Base-by-base conservation (phyloP, 2,329 filamentous ascomycete species). In the Trichothecium roseum region DNA sequence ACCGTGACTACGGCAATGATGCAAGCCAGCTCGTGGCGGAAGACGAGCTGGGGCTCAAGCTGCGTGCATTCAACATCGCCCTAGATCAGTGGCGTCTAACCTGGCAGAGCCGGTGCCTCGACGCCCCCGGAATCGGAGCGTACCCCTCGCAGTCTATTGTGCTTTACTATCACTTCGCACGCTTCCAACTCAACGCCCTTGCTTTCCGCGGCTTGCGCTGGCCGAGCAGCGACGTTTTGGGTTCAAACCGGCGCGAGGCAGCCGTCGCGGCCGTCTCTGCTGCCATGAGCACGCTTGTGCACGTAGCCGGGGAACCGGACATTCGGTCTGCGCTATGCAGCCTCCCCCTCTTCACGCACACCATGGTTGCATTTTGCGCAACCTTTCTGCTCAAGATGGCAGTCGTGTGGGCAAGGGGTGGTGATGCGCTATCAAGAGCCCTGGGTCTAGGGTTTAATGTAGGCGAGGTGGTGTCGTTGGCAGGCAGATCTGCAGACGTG, bases 351-450 rank as follows among this genome's bases (percentile, higher is more conserved):
- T 60, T 57, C 37, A 44, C 56, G 2, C 53, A 59, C 37, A 58
- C 53, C 22, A 59, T 60, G 56, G 55, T 59, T 18, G 46, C 55
- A 4, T 58, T 53, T 35, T 50, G 53, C 1, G 46, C 49, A 2
- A 55, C 58, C 3, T 60, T 61, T 36, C 46, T 60, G 3, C 49
- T 59, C 38, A 60, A 60, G 34, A 51, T 56, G 2, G 45, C 49
- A 3, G 51, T 50, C 26, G 54, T 49, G 32, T 57, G 54, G 54
- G 34, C 30, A 3, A 22, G 35, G 3, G 39, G 35, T n/a, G 36
- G 38, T 10, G 38, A 40, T 17, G 31, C 14, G 12, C 27, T 40
- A 8, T 40, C 38, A 18, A 37, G 37, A 20, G 39, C 48, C 4
- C 40, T 56, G 7, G 41, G 43, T 8, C 34, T 45, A 3, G 35